Percentiles rank a stretch among this genome's conserved stretches.
These are phyloP conservation scores for Apiospora hydei DNA, from an alignment of 2,329 filamentous ascomycete genomes.

Conservation along the genomic window DNA sequence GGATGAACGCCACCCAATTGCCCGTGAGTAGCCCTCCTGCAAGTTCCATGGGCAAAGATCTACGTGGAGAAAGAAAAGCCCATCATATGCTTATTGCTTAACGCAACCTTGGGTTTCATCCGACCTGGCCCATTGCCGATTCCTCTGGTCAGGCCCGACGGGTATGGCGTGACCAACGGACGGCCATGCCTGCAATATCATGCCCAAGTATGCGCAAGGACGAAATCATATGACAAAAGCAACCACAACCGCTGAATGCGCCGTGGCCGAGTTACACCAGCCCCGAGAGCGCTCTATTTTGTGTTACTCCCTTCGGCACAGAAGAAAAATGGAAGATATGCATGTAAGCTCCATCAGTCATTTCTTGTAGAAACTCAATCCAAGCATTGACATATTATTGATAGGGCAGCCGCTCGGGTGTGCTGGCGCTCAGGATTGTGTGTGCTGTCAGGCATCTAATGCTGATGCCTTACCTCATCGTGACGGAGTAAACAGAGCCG, in stretches of 20 bases:
- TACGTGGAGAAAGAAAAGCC: not conserved
- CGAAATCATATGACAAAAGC: not conserved
- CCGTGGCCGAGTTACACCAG: not conserved
- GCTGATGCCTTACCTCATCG: not conserved
- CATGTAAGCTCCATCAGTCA: not conserved
- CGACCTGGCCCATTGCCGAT: conserved; percentile 5
- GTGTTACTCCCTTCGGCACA: too few species aligned
- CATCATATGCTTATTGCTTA: not conserved
- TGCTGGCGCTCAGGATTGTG: not conserved
- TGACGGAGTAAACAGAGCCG: not conserved
- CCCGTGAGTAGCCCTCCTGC: not conserved
- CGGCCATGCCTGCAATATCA: not conserved
- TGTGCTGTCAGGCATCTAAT: not conserved
- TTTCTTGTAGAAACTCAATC: not conserved
- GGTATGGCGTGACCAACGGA: not conserved
- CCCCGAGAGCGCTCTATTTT: not conserved
- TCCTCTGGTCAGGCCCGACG: not conserved
- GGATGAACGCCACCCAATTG: conserved; percentile 12
- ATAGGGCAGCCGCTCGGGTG: not conserved
- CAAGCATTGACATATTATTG: not conserved
- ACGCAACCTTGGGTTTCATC: not conserved
- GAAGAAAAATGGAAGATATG: not conserved
- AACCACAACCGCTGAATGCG: not conserved
- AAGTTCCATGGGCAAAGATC: not conserved
- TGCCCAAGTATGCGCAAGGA: conserved; percentile 11